Conservation (phyloP, 345 rosid species). For the Rhodamnia rubescens region DNA sequence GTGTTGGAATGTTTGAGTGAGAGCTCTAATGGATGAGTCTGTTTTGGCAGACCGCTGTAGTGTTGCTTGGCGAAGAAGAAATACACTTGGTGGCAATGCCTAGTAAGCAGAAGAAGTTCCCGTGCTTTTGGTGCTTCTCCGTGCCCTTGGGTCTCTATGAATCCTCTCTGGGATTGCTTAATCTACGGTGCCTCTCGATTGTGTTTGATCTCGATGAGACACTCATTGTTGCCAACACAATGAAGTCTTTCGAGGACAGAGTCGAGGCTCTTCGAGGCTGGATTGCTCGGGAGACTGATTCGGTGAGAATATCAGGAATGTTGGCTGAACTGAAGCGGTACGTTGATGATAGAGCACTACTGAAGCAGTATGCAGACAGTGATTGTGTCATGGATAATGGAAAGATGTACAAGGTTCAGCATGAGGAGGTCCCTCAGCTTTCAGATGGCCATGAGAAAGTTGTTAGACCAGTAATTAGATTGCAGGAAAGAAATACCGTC, state of each 20-base stretch:
- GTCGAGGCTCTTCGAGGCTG: conserved; percentile 67
- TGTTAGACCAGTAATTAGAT: conserved; percentile 74
- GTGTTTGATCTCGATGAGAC: conserved; percentile 98
- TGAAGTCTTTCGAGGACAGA: conserved; percentile 92
- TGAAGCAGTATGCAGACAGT: conserved; percentile 78
- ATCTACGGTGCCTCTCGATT: conserved; percentile 74
- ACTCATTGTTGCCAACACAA: conserved; percentile 85
- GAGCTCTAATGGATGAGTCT: background rate
- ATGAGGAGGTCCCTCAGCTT: conserved; percentile 60
- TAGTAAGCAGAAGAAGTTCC: conserved; percentile 93
- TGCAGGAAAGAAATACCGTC: conserved; percentile 68
- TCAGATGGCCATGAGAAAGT: conserved; percentile 59
- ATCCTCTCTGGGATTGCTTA: conserved; percentile 75
- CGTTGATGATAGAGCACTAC: conserved; percentile 58
- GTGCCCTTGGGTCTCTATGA: conserved; percentile 58
- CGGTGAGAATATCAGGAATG: conserved; percentile 57
- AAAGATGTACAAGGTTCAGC: conserved; percentile 55
- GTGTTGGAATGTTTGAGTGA: conserved; percentile 7
- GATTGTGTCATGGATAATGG: conserved; percentile 68
- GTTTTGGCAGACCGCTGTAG: conserved; percentile 70
- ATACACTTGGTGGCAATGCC: conserved; percentile 98
- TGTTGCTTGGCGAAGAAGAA: conserved; percentile 72
- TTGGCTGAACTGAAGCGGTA: conserved; percentile 63
- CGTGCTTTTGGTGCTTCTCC: conserved; percentile 94
- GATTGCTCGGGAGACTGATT: conserved; percentile 76